phyloP scores from a whole-genome alignment of 1,284 basidiomycete species.

The Leccinum fuscescens region DNA sequence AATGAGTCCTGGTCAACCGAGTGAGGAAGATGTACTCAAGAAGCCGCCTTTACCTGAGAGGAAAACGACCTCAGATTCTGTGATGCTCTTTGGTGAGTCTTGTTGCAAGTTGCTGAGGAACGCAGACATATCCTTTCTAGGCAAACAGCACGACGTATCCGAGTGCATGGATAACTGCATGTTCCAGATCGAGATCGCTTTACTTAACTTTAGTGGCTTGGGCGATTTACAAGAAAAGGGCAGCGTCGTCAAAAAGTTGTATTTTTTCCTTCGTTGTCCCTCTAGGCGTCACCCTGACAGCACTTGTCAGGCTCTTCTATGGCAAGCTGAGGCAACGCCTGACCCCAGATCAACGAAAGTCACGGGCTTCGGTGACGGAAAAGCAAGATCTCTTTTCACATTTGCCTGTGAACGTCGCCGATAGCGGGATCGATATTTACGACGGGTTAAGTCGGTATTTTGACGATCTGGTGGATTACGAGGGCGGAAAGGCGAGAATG shows the following conservation, averaged over 20 bases:
- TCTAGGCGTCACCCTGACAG: constrained; percentile 3
- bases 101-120: not conserved
- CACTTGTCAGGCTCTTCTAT: constrained; percentile 71
- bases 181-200: constrained; percentile 94
- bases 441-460: constrained; percentile 94
- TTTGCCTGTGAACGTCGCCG: constrained; percentile 89
- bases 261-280: not conserved
- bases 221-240: constrained; percentile 50
- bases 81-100: constrained; percentile 85
- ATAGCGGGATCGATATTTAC: constrained; percentile 87
- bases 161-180: constrained; percentile 99
- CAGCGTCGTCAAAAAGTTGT: constrained; percentile 79
- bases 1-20: constrained; percentile 26
- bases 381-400: constrained; percentile 93
- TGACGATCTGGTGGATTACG: constrained; percentile 86
- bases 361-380: constrained; percentile 66
- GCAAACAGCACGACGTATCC: constrained; percentile 96
- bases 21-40: constrained; percentile 33
- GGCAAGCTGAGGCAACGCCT: constrained; percentile 83
- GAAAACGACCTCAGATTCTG: constrained; percentile 62
- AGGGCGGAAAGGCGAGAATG: constrained; percentile 84
- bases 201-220: constrained; percentile 74
- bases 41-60: constrained; percentile 64
- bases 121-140: constrained; percentile 32
- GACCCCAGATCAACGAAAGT: constrained; percentile 43